Evolutionary conservation across 257 asterid genomes (phyloP).

Genomic region (Galeopsis tetrahit): DNA sequence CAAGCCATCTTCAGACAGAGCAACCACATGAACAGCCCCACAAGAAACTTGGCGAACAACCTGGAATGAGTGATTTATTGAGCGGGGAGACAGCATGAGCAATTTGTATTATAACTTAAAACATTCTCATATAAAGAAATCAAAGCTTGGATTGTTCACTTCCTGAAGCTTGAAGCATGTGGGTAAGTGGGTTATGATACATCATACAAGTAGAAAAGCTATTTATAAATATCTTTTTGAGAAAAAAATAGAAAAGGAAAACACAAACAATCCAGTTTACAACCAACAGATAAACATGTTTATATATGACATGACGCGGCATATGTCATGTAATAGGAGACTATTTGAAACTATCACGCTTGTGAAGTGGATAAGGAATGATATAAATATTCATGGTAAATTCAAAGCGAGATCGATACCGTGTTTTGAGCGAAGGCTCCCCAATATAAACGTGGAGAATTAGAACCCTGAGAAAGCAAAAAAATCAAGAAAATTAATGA

Average conservation of each 20-base stretch:
- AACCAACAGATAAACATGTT: conserved; percentile 7
- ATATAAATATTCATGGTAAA: not conserved
- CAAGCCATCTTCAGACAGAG: conserved; percentile 89
- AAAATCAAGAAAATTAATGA: not conserved
- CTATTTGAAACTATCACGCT: conserved; percentile 19
- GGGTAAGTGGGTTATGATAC: not conserved
- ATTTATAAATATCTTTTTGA: conserved; percentile 1
- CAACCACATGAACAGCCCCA: conserved; percentile 95
- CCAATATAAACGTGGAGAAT: conserved; percentile 72
- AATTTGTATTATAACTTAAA: not conserved
- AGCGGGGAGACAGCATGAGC: not conserved
- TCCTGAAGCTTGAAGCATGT: conserved; percentile 9
- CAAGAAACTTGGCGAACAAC: conserved; percentile 88
- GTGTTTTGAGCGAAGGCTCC: conserved; percentile 81
- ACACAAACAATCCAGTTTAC: not conserved
- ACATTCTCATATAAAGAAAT: conserved; percentile 3
- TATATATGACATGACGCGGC: not conserved
- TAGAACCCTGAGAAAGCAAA: conserved; percentile 64
- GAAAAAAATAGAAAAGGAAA: not conserved
- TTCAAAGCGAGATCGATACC: conserved; percentile 47
- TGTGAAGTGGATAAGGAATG: conserved; percentile 10
- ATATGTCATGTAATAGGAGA: not conserved
- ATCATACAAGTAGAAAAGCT: conserved; percentile 5
- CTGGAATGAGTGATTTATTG: conserved; percentile 47
- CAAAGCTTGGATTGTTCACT: conserved; percentile 17